Evolutionary conservation across 116 monocot genomes (phyloP), one percentile per base, ranked within the genome.

Genomic region (Posidonia oceanica): DNA sequence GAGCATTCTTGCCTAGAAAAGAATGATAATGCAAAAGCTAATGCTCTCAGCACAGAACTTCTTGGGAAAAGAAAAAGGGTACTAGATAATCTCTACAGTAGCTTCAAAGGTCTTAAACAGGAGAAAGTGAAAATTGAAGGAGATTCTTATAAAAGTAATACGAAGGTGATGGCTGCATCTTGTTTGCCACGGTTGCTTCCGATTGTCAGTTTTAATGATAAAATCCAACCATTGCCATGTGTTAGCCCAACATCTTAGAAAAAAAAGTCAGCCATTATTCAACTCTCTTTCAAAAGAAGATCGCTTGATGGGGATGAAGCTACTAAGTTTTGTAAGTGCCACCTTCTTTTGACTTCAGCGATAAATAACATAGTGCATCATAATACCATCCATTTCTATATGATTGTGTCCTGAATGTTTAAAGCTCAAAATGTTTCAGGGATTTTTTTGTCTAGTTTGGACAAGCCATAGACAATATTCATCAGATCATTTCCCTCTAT

Each of bases 191-290:
- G 71, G 52, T 71, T 90, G 56, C 69, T 76, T 73, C 77, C 85
- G 37, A 80, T 80, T 53, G 20, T 84, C 36, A 90, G 90, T 69
- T 87, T 94, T 69, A 94, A 87, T 70, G 94, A 90, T n/a, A 94
- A 86, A 51, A 74, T 86, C 36, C 78, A 78, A 54, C 69, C 72
- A 17, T 52, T 74, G 39, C 75, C 65, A 66, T 72, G 20, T 54
- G 70, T 38, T 23, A 80, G 69, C 62, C 68, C 83, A 18, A 68
- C 53, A 36, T 73, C 71, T 75, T 83, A 74, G 56, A 81, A 75
- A 39, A 83, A 81, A 68, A 91, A 83, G 68, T 85, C 85, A n/a
- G 76, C 91, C 17, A 87, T 89, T 52, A 80, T 97, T 70, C 87
- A 76, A 66, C 80, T 97, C 22, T 97, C 96, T 15, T 97, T 89